Percentiles rank a stretch among this genome's conserved stretches.
phyloP scores from a whole-genome alignment of 148 eudicot genomes.

The Silene uniflora region DNA sequence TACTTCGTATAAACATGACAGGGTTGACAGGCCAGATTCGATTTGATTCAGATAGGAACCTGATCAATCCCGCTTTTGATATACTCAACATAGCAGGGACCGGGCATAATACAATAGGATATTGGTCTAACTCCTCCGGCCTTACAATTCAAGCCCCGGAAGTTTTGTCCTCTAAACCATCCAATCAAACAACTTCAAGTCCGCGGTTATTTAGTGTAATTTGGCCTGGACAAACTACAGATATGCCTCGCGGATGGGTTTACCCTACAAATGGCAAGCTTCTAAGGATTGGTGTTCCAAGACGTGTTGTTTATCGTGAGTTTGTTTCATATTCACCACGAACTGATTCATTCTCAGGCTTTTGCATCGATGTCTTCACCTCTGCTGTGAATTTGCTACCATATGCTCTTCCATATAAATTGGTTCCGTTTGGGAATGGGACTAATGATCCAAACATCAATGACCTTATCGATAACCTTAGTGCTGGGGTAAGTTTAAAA shows the following conservation, averaged over 20 bases:
- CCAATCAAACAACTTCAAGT: conserved; percentile 38
- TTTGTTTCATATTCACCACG: conserved; percentile 29
- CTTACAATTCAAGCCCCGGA: conserved; percentile 59
- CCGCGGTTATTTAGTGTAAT: conserved; percentile 34
- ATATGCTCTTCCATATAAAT: conserved; percentile 39
- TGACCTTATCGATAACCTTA: conserved; percentile 37
- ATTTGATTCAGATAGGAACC: conserved; percentile 35
- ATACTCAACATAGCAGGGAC: conserved; percentile 61
- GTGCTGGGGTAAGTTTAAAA: conserved; percentile 32
- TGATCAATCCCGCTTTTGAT: conserved; percentile 52
- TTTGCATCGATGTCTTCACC: conserved; percentile 41
- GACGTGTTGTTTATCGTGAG: conserved; percentile 28
- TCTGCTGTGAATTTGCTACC: conserved; percentile 37
- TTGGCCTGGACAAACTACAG: conserved; percentile 44
- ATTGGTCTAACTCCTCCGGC: conserved; percentile 67
- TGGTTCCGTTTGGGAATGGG: conserved; percentile 30
- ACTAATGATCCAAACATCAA: conserved; percentile 22
- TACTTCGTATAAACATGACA: conserved; percentile 35
- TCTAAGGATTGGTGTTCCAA: conserved; percentile 45
- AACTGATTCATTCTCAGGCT: conserved; percentile 31
- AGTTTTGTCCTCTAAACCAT: conserved; percentile 30
- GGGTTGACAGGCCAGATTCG: conserved; percentile 55
- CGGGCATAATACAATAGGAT: conserved; percentile 47
- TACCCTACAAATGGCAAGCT: conserved; percentile 27
- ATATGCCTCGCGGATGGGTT: conserved; percentile 37